Evolutionary conservation across 257 asterid genomes (phyloP).

Genomic region (Ilex aquifolium): DNA sequence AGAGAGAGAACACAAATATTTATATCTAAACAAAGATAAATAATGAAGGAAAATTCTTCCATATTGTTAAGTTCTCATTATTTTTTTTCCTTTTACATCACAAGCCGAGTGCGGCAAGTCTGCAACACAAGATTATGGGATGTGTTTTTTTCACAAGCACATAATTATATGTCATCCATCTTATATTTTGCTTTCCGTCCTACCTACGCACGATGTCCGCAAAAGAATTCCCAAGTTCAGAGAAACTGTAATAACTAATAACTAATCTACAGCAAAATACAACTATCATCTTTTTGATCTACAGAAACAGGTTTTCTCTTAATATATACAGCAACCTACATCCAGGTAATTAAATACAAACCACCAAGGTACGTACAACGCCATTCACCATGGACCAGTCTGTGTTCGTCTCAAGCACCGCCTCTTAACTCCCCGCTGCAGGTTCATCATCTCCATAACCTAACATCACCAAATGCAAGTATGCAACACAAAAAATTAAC

Average conservation of each 20-base stretch:
- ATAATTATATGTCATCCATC: too few relatives aligned
- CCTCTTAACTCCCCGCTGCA: background rate
- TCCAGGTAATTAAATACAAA: background rate
- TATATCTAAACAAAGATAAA: too few relatives aligned
- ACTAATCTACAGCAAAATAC: background rate
- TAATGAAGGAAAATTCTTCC: too few relatives aligned
- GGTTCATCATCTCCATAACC: slow-evolving; percentile 3
- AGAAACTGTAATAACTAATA: background rate
- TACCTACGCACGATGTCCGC: background rate
- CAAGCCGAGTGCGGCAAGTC: too few relatives aligned
- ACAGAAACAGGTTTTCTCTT: background rate
- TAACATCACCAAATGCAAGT: background rate
- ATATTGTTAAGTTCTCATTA: too few relatives aligned
- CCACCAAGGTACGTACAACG: background rate
- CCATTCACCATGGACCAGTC: slow-evolving; percentile 2
- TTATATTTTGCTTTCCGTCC: too few relatives aligned
- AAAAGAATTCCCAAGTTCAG: background rate
- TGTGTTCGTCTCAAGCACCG: slow-evolving; percentile 4
- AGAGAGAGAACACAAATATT: too few relatives aligned
- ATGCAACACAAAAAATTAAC: background rate
- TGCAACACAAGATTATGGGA: too few relatives aligned
- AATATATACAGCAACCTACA: background rate
- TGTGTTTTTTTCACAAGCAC: too few relatives aligned
- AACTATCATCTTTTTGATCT: background rate
- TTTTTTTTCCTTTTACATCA: too few relatives aligned